Evolutionary conservation across 2,329 filamentous ascomycete genomes (phyloP).

Genomic region (Fusarium burgessii): DNA sequence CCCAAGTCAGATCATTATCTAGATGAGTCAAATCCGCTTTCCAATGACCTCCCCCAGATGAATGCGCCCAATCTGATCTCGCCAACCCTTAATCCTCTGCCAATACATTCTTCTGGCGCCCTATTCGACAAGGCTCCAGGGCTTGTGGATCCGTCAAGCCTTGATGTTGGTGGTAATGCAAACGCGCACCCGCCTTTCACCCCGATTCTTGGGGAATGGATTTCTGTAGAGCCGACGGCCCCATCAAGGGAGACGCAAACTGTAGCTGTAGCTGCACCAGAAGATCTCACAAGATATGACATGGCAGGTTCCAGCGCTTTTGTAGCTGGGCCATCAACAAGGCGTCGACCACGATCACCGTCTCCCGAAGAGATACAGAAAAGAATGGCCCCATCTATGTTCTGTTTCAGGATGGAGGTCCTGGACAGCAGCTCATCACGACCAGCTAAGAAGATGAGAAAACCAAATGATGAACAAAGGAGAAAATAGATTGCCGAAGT

Average conservation of each 20-base stretch:
- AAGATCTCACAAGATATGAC: neutral
- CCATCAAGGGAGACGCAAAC: neutral
- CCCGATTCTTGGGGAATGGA: neutral
- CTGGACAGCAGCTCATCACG: neutral
- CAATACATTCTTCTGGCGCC: neutral
- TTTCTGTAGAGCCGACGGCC: neutral
- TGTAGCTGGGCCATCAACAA: neutral
- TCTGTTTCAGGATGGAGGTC: neutral
- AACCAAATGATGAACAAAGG: neutral
- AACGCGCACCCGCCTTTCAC: neutral
- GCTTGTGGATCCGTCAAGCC: neutral
- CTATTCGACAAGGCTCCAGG: no score
- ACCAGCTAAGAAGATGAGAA: neutral
- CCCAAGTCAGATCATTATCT: neutral
- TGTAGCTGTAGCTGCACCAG: neutral
- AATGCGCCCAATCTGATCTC: neutral
- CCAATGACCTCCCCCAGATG: neutral
- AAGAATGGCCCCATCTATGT: neutral
- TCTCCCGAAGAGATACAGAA: neutral
- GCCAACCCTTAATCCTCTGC: neutral
- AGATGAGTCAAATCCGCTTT: neutral
- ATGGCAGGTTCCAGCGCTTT: neutral
- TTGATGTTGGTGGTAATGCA: neutral
- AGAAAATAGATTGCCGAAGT: no score
- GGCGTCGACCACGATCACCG: neutral